These are phyloP conservation scores for Hypoxylon cercidicola DNA, from an alignment of 495 filamentous ascomycete species.

Conservation along the genomic window DNA sequence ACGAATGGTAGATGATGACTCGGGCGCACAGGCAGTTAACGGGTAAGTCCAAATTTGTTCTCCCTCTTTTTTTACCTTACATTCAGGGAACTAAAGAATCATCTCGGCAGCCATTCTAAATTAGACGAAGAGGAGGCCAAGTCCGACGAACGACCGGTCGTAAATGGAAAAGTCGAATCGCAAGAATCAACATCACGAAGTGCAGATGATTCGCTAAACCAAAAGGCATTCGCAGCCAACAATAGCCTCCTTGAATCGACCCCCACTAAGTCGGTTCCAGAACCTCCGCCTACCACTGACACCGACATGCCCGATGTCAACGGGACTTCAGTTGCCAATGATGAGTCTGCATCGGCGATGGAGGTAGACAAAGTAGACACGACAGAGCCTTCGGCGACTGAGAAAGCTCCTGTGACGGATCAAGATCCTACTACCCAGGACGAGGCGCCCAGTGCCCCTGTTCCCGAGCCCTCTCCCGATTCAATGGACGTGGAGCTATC, in stretches of 20 bases:
- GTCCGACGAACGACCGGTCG: conserved; percentile 35
- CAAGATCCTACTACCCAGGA: conserved; percentile 12
- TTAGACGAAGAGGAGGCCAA: conserved; percentile 41
- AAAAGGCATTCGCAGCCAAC: conserved; percentile 32
- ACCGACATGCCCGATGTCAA: conserved; percentile 48
- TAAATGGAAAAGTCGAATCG: conserved; percentile 38
- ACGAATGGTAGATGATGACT: conserved; percentile 27
- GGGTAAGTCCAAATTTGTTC: conserved; percentile 33
- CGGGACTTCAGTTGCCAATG: conserved; percentile 19
- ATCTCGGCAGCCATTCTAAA: conserved; percentile 35
- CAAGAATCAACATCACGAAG: conserved; percentile 20
- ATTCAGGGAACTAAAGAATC: conserved; percentile 23
- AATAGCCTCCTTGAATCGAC: conserved; percentile 29
- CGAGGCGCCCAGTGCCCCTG: conserved; percentile 1
- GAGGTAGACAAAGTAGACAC: conserved; percentile 16
- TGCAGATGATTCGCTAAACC: conserved; percentile 29
- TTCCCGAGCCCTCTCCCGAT: conserved; percentile 11
- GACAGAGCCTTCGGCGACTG: conserved; percentile 15
- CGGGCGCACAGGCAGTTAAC: conserved; percentile 24
- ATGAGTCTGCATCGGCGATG: conserved; percentile 9
- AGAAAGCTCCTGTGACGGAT: conserved; percentile 14
- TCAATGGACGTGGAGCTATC: conserved; percentile 49
- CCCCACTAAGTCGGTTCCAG: conserved; percentile 15
- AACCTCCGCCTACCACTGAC: conserved; percentile 18
- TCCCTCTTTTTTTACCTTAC: conserved; percentile 29